Evolutionary conservation across 495 filamentous ascomycete species (phyloP).

Genomic region (Neurospora sp.): DNA sequence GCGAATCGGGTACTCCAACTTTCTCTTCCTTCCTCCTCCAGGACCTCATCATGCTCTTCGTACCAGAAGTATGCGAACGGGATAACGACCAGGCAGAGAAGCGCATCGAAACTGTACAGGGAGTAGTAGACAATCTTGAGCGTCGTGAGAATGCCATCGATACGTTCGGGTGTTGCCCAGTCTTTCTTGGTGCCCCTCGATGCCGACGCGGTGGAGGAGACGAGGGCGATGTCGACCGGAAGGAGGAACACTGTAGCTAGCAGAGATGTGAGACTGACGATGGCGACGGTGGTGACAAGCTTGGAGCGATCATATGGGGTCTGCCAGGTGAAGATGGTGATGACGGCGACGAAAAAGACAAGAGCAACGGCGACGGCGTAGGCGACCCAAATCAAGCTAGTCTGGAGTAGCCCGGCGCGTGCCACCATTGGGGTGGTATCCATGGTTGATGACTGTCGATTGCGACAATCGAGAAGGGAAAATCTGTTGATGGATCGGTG

Average conservation of each 20-base stretch:
- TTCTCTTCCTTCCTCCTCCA: conserved; percentile 65
- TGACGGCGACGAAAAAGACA: conserved; percentile 57
- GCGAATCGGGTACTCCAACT: conserved; percentile 58
- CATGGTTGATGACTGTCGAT: not conserved
- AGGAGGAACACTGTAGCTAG: conserved; percentile 88
- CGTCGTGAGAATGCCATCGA: conserved; percentile 66
- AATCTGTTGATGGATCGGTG: not conserved
- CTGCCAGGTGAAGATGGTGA: conserved; percentile 83
- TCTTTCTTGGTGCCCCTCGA: conserved; percentile 77
- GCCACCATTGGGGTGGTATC: conserved; percentile 41
- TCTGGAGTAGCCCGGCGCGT: conserved; percentile 54
- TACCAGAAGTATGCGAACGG: conserved; percentile 98
- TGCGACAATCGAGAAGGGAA: not conserved
- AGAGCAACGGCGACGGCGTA: conserved; percentile 71
- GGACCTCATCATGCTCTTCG: conserved; percentile 89
- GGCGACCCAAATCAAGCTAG: conserved; percentile 83
- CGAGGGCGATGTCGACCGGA: conserved; percentile 89
- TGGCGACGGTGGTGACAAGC: conserved; percentile 69
- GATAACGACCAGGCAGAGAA: conserved; percentile 81
- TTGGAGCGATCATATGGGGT: conserved; percentile 74
- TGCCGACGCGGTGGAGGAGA: conserved; percentile 75
- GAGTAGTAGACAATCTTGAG: conserved; percentile 87
- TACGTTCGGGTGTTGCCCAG: conserved; percentile 75
- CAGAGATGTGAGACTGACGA: conserved; percentile 74
- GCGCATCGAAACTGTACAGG: conserved; percentile 82